Evolutionary conservation across 176 grass and related monocot genomes (phyloP), one percentile per base, ranked within the genome.

Genomic region (Oryza nivara): DNA sequence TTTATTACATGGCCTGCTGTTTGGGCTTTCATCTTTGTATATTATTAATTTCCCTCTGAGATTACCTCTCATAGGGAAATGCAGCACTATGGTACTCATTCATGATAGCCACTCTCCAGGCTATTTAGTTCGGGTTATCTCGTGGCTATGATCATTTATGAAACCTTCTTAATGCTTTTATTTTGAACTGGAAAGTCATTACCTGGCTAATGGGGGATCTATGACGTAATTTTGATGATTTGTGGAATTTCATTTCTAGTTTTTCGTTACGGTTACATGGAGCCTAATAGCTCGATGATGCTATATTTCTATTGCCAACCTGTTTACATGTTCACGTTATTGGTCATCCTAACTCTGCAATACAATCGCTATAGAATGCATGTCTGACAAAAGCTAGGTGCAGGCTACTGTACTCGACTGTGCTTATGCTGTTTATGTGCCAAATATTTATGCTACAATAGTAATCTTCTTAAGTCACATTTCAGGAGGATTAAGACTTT

Each of bases 1-100:
- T 75, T 36, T 63, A 82, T 26, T 78, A 20, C 73, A 73, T 84
- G 63, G 20, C 60, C 74, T 79, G 40, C 38, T 86, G 80, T 78
- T 65, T 80, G 73, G 60, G 46, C 38, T 41, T 78, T 68, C 46
- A 67, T 67, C 54, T 30, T 73, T 19, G 11, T 68, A 67, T 73
- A 43, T 56, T 77, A 54, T 67, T 82, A 45, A 6, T 16, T 13
- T 7, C 32, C 70, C 20, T 69, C 22, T 9, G 22, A 86, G 5
- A 30, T 66, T 82, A 43, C 66, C 58, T 78, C 45, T 56, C 72
- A 52, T 17, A 85, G 16, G 43, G 67, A 78, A 83, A 67, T 45
- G 82, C 49, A 60, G 46, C 13, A 17, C 40, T 46, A 19, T 28
- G 19, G 49, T 73, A 65, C 6, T 26, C 69, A 51, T 36, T n/a